Percentiles rank a stretch among this genome's conserved stretches.
phyloP scores from a whole-genome alignment of 2,329 filamentous ascomycete species.

The Helminthosporium solani region DNA sequence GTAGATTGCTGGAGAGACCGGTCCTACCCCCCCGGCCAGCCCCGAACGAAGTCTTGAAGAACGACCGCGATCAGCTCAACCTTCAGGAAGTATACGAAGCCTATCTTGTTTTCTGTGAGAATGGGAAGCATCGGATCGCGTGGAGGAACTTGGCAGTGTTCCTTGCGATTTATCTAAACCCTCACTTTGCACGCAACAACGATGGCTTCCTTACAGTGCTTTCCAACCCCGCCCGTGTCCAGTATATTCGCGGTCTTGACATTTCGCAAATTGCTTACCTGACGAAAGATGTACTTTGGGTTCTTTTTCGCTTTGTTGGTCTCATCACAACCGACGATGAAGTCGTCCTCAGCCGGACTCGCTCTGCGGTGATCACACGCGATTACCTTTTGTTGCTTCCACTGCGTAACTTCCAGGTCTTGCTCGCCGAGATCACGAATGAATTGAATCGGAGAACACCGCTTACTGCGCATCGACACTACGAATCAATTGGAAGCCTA shows the following conservation, averaged over 20 bases:
- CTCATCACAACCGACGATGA: slow-evolving; percentile 2
- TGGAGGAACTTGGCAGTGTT: slow-evolving; percentile 6
- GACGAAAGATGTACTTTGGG: slow-evolving; percentile 8
- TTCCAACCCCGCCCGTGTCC: not conserved
- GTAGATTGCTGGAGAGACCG: not conserved
- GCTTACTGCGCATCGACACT: not conserved
- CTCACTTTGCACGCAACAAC: not conserved
- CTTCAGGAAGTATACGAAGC: slow-evolving; percentile 3
- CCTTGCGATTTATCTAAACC: slow-evolving; percentile 5
- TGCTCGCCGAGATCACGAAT: slow-evolving; percentile 6
- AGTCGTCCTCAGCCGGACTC: not conserved
- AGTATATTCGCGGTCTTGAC: slow-evolving; percentile 2
- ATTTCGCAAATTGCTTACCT: slow-evolving; percentile 6
- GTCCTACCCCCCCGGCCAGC: not conserved
- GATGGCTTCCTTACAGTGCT: not conserved
- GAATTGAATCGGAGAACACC: slow-evolving; percentile 3
- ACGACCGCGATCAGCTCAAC: not conserved
- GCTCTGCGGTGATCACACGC: not conserved
- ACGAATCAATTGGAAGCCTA: slow-evolving; percentile 1
- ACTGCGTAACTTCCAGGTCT: not conserved
- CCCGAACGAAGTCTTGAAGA: not conserved
- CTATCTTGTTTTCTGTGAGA: slow-evolving; percentile 8
- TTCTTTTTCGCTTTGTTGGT: slow-evolving; percentile 1
- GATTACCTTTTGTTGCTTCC: slow-evolving; percentile 1
- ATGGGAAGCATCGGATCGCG: slow-evolving; percentile 8